Percentiles rank a stretch among this genome's conserved stretches.
These are phyloP conservation scores for Rhodotorula graminis DNA, from an alignment of 768 basidiomycete species.

Conservation along the genomic window DNA sequence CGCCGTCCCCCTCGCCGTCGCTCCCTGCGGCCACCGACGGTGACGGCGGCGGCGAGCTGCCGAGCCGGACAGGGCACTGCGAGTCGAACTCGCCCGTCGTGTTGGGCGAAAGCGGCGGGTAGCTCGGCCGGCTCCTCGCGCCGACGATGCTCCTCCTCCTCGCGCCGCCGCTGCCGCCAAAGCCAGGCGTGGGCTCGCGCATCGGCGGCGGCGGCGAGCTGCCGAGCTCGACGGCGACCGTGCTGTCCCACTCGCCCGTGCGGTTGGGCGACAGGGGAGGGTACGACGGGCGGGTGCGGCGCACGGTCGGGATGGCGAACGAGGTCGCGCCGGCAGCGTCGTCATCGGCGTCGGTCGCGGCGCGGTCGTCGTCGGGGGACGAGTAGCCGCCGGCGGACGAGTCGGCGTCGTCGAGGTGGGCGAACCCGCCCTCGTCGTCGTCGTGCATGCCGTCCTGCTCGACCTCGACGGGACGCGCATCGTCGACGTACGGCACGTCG, in stretches of 20 bases:
- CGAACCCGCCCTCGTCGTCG: background rate
- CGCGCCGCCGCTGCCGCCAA: too few relatives aligned
- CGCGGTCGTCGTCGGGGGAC: background rate
- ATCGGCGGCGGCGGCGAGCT: background rate
- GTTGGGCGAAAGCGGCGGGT: constrained; percentile 19
- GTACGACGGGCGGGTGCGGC: constrained; percentile 4
- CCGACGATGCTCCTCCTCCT: too few relatives aligned
- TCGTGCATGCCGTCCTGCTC: background rate
- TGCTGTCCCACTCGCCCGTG: constrained; percentile 16
- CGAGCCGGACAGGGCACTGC: background rate
- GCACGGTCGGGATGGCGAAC: background rate
- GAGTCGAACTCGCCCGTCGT: constrained; percentile 17
- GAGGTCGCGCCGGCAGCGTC: background rate
- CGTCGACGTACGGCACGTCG: background rate
- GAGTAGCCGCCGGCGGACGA: background rate
- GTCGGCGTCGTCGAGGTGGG: background rate
- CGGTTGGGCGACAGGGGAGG: constrained; percentile 18
- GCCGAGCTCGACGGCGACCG: background rate
- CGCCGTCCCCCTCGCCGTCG: background rate
- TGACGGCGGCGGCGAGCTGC: background rate
- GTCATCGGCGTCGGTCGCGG: background rate
- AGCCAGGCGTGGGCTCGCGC: background rate
- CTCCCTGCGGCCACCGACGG: too few relatives aligned
- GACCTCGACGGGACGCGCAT: background rate
- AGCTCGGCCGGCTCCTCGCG: background rate